Base-by-base conservation (phyloP, 2,329 filamentous ascomycete genomes). In the Alternaria ventricosa region DNA sequence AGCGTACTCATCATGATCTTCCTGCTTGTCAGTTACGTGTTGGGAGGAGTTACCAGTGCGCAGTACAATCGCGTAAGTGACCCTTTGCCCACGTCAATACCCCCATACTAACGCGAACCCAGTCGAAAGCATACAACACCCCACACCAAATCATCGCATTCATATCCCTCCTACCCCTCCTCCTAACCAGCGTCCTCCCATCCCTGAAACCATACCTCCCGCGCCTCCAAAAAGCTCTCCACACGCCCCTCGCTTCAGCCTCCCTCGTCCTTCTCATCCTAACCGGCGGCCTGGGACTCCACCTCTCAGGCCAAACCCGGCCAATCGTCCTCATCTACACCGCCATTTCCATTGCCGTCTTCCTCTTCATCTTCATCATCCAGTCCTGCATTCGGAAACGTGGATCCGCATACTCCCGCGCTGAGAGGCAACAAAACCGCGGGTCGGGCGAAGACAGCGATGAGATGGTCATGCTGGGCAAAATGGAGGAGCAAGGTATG, bases 111-210 rank as follows among this genome's bases (percentile, higher is more conserved):
- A 58, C 27, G 55, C 0, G 8, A 3, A 3, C 12, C 23, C 36
- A 84, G 77, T 82, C 81, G 44, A 81, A 80, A 61, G 57, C 71
- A 59, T 84, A 81, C 77, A 78, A 68, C 64, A 79, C 83, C 9
- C 71, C 80, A 4, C 84, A 86, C 71, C 84, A 86, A 65, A 79
- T 85, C 66, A 61, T 84, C 57, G 83, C 84, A 23, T 78, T 85
- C 46, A 50, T 83, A 43, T 50, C 94, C 85, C 61, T 79, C n/a
- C 50, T 70, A n/a, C 76, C 76, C 6, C 68, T 78, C 51, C 60
- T 77, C 13, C 60, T 77, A 7, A 58, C 72, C 4, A 60, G 67
- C 27, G 6, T 75, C 44, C 73, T 78, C 20, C 73, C 76, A 12
- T 28, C 71, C 13, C 68, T 67, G 1, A 53, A 53, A 30, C 30